phyloP scores from a whole-genome alignment of 176 grass and related monocot species.

The Aegilops tauschii region DNA sequence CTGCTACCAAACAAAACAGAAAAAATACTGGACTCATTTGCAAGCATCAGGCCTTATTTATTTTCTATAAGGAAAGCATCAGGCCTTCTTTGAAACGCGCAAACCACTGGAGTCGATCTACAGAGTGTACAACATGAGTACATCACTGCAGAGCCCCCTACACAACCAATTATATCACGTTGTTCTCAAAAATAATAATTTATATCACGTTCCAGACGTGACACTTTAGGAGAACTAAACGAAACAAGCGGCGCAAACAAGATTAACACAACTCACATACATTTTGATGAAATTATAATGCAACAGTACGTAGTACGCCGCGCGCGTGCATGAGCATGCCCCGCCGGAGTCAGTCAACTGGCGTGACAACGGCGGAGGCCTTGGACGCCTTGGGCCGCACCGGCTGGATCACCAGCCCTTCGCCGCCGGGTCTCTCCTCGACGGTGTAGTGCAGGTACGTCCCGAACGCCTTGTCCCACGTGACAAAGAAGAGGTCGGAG shows the following conservation, averaged over 20 bases:
- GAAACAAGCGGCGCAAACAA: not conserved
- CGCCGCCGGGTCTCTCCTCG: not conserved
- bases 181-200: too few species aligned
- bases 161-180: not conserved
- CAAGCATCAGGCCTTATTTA: not conserved
- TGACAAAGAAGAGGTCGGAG: slow-evolving; percentile 24
- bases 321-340: too few species aligned
- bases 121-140: not conserved
- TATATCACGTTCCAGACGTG: not conserved
- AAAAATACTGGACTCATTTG: not conserved
- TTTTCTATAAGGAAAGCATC: not conserved
- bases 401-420: not conserved
- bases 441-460: not conserved
- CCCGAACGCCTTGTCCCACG: not conserved
- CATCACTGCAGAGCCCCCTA: not conserved
- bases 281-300: not conserved
- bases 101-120: not conserved
- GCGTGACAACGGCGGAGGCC: not conserved
- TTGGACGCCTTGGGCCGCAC: not conserved
- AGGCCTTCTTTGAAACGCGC: not conserved
- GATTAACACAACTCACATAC: not conserved
- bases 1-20: not conserved
- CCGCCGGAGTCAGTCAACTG: not conserved
- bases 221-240: not conserved
- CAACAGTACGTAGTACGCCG: not conserved